phyloP scores from a whole-genome alignment of 2,329 filamentous ascomycete species.

The Aspergillus arachidicola region DNA sequence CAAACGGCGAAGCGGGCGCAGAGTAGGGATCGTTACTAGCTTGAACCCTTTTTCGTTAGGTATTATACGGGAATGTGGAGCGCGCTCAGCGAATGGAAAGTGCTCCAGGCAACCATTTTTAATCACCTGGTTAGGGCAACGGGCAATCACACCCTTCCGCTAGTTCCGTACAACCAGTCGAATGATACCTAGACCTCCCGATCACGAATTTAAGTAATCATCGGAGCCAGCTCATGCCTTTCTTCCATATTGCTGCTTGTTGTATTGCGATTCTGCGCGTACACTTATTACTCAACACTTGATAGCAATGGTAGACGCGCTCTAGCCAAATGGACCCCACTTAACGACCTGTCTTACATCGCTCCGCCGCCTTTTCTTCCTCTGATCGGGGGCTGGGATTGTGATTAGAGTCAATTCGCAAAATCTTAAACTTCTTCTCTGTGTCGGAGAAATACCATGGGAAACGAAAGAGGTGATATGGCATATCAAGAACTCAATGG shows the following conservation, averaged over 20 bases:
- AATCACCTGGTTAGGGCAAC: background rate
- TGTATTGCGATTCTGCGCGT: background rate
- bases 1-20: background rate
- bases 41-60: background rate
- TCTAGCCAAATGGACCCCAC: background rate
- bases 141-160: background rate
- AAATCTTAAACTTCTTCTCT: background rate
- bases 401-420: background rate
- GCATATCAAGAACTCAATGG: background rate
- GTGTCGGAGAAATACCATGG: background rate
- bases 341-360: background rate
- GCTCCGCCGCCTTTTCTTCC: background rate
- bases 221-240: background rate
- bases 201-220: background rate
- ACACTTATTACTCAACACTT: background rate
- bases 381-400: background rate
- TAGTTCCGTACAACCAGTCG: background rate
- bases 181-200: background rate
- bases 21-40: background rate
- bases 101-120: conserved; percentile 2
- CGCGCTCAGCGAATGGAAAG: background rate
- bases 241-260: background rate
- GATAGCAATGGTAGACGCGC: background rate
- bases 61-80: background rate
- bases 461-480: background rate